Percentiles rank a stretch among this genome's conserved stretches.
Evolutionary conservation across 2,329 filamentous ascomycete species (phyloP).

Genomic region (Nigrospora oryzae): DNA sequence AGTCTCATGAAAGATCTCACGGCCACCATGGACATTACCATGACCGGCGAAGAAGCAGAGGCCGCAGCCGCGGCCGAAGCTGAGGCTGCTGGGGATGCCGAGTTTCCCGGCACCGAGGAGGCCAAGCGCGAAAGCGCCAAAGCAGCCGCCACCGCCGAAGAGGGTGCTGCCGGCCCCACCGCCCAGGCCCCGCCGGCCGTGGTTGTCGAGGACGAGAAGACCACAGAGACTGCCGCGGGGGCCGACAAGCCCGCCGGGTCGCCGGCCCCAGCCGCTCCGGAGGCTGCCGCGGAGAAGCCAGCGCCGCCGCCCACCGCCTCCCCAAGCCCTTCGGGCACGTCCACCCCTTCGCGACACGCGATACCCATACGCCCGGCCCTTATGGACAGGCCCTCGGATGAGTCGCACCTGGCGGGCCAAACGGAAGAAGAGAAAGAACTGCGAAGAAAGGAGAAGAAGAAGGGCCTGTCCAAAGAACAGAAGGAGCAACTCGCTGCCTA

Average conservation of each 20-base stretch:
- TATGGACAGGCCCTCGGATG: slow-evolving; percentile 75
- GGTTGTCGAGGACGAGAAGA: slow-evolving; percentile 22
- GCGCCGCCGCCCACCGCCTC: slow-evolving; percentile 4
- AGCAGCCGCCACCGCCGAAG: slow-evolving; percentile 20
- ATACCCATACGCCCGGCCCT: slow-evolving; percentile 78
- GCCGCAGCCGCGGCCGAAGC: slow-evolving; percentile 37
- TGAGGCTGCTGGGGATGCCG: slow-evolving; percentile 26
- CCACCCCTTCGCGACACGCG: slow-evolving; percentile 31
- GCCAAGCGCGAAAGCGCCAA: slow-evolving; percentile 48
- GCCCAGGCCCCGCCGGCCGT: slow-evolving; percentile 17
- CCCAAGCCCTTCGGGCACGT: slow-evolving; percentile 26
- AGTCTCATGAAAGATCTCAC: slow-evolving; percentile 98
- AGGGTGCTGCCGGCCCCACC: slow-evolving; percentile 14
- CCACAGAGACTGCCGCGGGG: slow-evolving; percentile 13
- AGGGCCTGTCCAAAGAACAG: slow-evolving; percentile 80
- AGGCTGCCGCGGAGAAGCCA: slow-evolving; percentile 10
- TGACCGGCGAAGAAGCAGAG: slow-evolving; percentile 63
- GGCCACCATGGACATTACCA: slow-evolving; percentile 96
- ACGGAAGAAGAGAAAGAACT: slow-evolving; percentile 68
- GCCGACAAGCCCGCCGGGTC: slow-evolving; percentile 18
- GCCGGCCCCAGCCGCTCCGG: slow-evolving; percentile 29
- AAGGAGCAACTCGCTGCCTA: slow-evolving; percentile 83
- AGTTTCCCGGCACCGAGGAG: slow-evolving; percentile 49
- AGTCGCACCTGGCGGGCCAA: slow-evolving; percentile 60
- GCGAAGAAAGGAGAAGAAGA: slow-evolving; percentile 73